phyloP scores from a whole-genome alignment of 805 yeast species.

The Yueomyces sp. region DNA sequence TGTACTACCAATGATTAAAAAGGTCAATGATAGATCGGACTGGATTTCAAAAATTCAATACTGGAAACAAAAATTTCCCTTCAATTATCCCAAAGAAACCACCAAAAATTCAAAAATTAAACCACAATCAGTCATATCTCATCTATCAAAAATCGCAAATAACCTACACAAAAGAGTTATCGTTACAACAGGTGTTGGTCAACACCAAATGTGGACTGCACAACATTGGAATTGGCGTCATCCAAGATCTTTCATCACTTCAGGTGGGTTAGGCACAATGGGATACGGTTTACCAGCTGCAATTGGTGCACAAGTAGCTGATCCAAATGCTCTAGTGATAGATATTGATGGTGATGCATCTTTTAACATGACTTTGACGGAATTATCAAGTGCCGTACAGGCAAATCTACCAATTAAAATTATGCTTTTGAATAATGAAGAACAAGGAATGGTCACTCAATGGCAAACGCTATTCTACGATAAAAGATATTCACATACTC shows the following conservation, averaged over 20 bases:
- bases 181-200: constrained; percentile 97
- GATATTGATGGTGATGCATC: constrained; percentile 99
- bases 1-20: constrained; percentile 56
- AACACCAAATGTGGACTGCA: constrained; percentile 99
- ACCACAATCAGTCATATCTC: constrained; percentile 83
- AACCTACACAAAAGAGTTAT: constrained; percentile 53
- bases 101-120: constrained; percentile 60
- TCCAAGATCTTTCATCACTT: constrained; percentile 91
- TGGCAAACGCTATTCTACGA: constrained; percentile 98
- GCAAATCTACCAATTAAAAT: constrained; percentile 84
- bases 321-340: constrained; percentile 87
- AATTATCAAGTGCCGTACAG: constrained; percentile 88
- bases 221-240: constrained; percentile 90
- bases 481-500: constrained; percentile 96
- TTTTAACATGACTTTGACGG: constrained; percentile 95
- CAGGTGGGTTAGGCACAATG: constrained; percentile 99
- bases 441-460: constrained; percentile 99
- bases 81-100: constrained; percentile 67
- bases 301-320: constrained; percentile 94
- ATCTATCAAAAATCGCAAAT: constrained; percentile 59
- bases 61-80: constrained; percentile 85
- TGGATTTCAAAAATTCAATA: constrained; percentile 66
- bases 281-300: constrained; percentile 97
- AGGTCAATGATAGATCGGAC: constrained; percentile 53
- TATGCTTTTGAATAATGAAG: constrained; percentile 86